Percentiles rank a stretch among this genome's conserved stretches.
Evolutionary conservation across 352 stramenopile genomes (phyloP).

Genomic region (Achlya hypogyna): DNA sequence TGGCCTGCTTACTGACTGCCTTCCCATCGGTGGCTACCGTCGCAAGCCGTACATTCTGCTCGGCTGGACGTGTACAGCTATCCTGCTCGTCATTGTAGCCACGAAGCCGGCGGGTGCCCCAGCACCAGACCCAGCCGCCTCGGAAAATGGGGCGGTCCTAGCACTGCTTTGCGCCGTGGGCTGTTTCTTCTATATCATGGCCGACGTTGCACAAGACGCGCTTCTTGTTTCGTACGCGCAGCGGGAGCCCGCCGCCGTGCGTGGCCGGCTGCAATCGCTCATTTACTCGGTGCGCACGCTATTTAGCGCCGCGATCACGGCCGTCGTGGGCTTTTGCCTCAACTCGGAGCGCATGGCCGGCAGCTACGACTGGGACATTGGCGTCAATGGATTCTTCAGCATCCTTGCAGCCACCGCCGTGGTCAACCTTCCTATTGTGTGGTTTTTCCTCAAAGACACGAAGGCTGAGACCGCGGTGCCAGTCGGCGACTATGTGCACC

Average conservation of each 20-base stretch:
- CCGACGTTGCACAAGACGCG: slow-evolving; percentile 32
- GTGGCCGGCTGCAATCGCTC: slow-evolving; percentile 32
- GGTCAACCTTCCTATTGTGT: background rate
- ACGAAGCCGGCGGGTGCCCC: background rate
- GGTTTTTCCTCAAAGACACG: background rate
- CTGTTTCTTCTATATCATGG: slow-evolving; percentile 27
- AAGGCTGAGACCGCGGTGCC: background rate
- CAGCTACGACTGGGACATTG: too few species aligned
- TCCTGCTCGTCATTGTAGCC: background rate
- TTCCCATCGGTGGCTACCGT: background rate
- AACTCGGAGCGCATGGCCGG: too few species aligned
- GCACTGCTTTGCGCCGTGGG: slow-evolving; percentile 14
- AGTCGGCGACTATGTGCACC: background rate
- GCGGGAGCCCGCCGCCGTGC: slow-evolving; percentile 26
- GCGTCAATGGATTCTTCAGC: background rate
- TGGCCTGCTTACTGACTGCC: slow-evolving; percentile 5
- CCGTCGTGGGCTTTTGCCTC: slow-evolving; percentile 30
- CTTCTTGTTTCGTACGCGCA: slow-evolving; percentile 36
- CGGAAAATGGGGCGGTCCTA: background rate
- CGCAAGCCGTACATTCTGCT: slow-evolving; percentile 14
- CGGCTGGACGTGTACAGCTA: background rate
- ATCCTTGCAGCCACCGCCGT: background rate
- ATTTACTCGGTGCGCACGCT: slow-evolving; percentile 35
- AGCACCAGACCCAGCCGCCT: background rate
- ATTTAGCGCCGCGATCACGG: slow-evolving; percentile 28